Conservation (phyloP, 495 filamentous ascomycete genomes). For the Hypoxylon crocopeplum region DNA sequence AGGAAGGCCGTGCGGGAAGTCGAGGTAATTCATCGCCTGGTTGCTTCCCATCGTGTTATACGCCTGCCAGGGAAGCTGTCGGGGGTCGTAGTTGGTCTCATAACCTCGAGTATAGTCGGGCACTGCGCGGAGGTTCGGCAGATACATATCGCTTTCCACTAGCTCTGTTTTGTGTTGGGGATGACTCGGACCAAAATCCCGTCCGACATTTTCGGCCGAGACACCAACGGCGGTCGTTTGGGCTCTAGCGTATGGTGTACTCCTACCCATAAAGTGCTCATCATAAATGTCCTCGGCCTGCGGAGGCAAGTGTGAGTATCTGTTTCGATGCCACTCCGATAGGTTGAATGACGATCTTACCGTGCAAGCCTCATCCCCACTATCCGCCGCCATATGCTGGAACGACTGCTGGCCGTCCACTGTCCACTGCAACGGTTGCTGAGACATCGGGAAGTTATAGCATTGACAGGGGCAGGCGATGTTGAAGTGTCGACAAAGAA, state of each 20-base stretch:
- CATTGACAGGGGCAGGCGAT: constrained; percentile 8
- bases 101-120: constrained; percentile 30
- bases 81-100: constrained; percentile 24
- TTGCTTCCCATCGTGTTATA: constrained; percentile 10
- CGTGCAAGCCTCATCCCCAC: constrained; percentile 34
- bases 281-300: constrained; percentile 31
- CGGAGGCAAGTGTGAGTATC: constrained; percentile 27
- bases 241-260: constrained; percentile 23
- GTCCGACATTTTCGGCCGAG: constrained; percentile 38
- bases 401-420: constrained; percentile 37
- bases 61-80: constrained; percentile 17
- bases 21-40: constrained; percentile 9
- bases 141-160: constrained; percentile 38
- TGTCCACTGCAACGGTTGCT: constrained; percentile 17
- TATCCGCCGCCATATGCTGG: constrained; percentile 33
- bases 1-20: constrained; percentile 26
- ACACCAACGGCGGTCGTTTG: constrained; percentile 41
- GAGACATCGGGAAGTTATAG: constrained; percentile 28
- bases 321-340: constrained; percentile 10
- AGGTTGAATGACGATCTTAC: constrained; percentile 29
- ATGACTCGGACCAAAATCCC: constrained; percentile 40
- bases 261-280: constrained; percentile 15
- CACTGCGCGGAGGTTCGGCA: constrained; percentile 32
- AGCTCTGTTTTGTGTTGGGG: constrained; percentile 36
- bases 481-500: constrained; percentile 11